These are phyloP conservation scores for Chaetomium cochliodes DNA, from an alignment of 495 filamentous ascomycete genomes.

Conservation along the genomic window DNA sequence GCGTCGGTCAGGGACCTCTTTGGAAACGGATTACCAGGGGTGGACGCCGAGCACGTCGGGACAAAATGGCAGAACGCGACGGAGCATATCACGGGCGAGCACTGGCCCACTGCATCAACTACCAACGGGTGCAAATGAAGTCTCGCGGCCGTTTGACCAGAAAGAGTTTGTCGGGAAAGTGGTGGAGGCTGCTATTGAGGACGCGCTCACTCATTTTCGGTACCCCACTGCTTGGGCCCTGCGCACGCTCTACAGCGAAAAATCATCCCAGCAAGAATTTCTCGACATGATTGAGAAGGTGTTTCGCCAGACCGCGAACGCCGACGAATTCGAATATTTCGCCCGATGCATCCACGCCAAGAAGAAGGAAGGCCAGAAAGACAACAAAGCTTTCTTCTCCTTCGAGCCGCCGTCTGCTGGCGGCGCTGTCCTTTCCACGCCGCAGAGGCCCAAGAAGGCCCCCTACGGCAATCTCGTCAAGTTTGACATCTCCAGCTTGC, in stretches of 20 bases:
- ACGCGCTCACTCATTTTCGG: slow-evolving; percentile 47
- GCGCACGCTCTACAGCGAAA: slow-evolving; percentile 53
- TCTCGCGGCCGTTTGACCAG: slow-evolving; percentile 30
- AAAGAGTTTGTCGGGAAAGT: slow-evolving; percentile 38
- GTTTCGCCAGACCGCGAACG: slow-evolving; percentile 47
- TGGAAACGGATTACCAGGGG: slow-evolving; percentile 29
- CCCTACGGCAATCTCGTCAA: slow-evolving; percentile 45
- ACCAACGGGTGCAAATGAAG: slow-evolving; percentile 17
- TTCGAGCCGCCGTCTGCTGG: slow-evolving; percentile 43
- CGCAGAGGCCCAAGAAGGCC: slow-evolving; percentile 42
- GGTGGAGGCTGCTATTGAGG: slow-evolving; percentile 45
- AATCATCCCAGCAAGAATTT: slow-evolving; percentile 42
- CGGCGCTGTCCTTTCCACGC: slow-evolving; percentile 27
- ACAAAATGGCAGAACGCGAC: slow-evolving; percentile 22
- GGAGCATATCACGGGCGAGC: slow-evolving; percentile 32
- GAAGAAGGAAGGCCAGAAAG: slow-evolving; percentile 51
- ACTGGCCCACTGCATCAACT: slow-evolving; percentile 22
- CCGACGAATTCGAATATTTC: slow-evolving; percentile 46
- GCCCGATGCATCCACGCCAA: slow-evolving; percentile 40
- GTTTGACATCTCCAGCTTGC: slow-evolving; percentile 36
- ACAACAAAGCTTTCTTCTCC: slow-evolving; percentile 49
- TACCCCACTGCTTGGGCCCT: slow-evolving; percentile 58
- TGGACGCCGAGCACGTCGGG: slow-evolving; percentile 22
- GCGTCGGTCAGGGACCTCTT: slow-evolving; percentile 26
- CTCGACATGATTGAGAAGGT: slow-evolving; percentile 49